These are phyloP conservation scores for Melanopsichium pennsylvanicum DNA, from an alignment of 1,284 basidiomycete genomes.

Conservation along the genomic window DNA sequence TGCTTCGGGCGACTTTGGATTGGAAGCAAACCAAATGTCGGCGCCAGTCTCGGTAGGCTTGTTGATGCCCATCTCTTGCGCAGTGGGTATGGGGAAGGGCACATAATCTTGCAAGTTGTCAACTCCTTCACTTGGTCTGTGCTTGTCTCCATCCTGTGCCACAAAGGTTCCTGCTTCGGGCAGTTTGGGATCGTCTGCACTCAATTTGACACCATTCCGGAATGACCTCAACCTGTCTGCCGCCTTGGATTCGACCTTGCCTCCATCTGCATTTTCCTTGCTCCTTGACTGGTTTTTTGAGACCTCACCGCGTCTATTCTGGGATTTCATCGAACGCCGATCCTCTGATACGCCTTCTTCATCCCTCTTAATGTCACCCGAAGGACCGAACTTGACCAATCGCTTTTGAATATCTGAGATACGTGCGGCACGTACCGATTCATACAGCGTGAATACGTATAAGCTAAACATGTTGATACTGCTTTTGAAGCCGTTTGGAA, in stretches of 20 bases:
- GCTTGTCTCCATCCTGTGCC: slow-evolving; percentile 12
- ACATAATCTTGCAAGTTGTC: slow-evolving; percentile 11
- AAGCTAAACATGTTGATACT: neutral
- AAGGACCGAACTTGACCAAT: too few species aligned
- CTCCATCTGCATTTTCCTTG: too few species aligned
- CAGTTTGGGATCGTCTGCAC: slow-evolving; percentile 7
- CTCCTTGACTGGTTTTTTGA: too few species aligned
- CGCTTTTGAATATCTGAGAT: too few species aligned
- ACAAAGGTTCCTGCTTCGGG: slow-evolving; percentile 23
- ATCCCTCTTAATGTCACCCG: too few species aligned
- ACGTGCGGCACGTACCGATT: neutral
- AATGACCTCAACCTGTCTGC: too few species aligned
- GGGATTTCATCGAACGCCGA: too few species aligned
- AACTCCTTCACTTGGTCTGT: slow-evolving; percentile 1
- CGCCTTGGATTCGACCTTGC: too few species aligned
- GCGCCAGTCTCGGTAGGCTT: slow-evolving; percentile 15
- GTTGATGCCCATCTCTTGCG: slow-evolving; percentile 27
- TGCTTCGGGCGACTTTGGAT: too few species aligned
- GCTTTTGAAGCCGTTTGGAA: slow-evolving; percentile 16
- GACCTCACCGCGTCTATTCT: too few species aligned
- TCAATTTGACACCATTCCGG: neutral
- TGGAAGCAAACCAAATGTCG: neutral
- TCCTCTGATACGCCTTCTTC: too few species aligned
- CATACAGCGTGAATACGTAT: slow-evolving; percentile 1
- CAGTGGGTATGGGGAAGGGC: slow-evolving; percentile 13